Evolutionary conservation across 768 basidiomycete genomes (phyloP).

Genomic region (Mycena vitilis): DNA sequence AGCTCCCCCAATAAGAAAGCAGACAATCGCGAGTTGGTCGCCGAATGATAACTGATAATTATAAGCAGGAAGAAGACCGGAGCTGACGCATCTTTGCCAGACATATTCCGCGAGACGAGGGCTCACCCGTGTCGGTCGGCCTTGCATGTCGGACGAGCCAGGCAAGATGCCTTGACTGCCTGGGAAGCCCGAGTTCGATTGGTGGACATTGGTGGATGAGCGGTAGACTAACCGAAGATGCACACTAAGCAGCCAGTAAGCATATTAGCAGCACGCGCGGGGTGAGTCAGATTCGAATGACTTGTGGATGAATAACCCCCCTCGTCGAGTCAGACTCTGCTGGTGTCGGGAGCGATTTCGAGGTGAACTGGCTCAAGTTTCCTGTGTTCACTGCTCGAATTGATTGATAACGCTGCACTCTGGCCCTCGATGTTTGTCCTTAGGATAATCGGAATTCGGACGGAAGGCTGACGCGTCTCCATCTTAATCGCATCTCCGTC

Average conservation of each 20-base stretch:
- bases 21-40: background rate
- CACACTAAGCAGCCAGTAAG: background rate
- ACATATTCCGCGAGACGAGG: background rate
- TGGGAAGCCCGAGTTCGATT: background rate
- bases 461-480: background rate
- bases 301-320: background rate
- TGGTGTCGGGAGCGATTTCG: background rate
- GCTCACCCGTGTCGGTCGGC: slow-evolving; percentile 16
- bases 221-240: background rate
- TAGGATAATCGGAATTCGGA: background rate
- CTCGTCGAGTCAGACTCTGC: background rate
- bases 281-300: background rate
- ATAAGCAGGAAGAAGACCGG: background rate
- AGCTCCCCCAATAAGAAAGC: background rate
- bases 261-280: background rate
- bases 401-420: no score
- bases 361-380: background rate
- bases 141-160: slow-evolving; percentile 8
- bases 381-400: no score
- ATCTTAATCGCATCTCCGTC: background rate
- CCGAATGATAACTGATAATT: background rate
- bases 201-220: background rate
- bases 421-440: background rate
- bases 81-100: background rate
- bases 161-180: background rate